phyloP scores from a whole-genome alignment of 495 filamentous ascomycete species.

The Penicillium maclennaniae region DNA sequence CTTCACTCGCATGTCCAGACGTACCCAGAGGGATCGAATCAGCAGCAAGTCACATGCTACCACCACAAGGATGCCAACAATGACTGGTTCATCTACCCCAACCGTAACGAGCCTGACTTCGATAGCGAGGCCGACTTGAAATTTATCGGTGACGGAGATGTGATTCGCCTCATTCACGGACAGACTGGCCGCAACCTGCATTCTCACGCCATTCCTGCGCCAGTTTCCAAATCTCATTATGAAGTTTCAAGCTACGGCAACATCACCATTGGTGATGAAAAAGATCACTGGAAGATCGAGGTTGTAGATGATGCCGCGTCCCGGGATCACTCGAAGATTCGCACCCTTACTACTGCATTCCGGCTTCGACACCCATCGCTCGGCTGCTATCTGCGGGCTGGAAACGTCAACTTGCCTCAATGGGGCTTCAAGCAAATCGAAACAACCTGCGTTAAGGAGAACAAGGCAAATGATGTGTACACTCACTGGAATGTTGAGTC shows the following conservation, averaged over 20 bases:
- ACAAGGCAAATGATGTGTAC: conserved; percentile 87
- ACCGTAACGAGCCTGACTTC: conserved; percentile 70
- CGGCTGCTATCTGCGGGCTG: conserved; percentile 91
- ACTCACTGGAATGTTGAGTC: conserved; percentile 99
- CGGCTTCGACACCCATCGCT: conserved; percentile 77
- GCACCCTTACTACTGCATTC: conserved; percentile 92
- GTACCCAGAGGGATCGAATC: conserved; percentile 87
- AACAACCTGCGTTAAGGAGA: conserved; percentile 89
- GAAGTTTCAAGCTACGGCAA: conserved; percentile 98
- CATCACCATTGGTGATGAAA: conserved; percentile 92
- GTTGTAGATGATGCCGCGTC: conserved; percentile 87
- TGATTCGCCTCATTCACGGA: conserved; percentile 85
- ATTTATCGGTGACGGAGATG: conserved; percentile 73
- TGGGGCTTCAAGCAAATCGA: conserved; percentile 99
- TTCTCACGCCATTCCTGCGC: conserved; percentile 84
- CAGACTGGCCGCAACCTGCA: conserved; percentile 97
- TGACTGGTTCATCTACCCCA: conserved; percentile 98
- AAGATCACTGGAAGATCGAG: conserved; percentile 96
- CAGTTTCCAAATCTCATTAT: conserved; percentile 80
- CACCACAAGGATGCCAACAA: conserved; percentile 99
- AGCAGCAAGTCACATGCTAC: conserved; percentile 98
- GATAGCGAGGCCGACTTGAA: conserved; percentile 62
- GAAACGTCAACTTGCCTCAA: conserved; percentile 93
- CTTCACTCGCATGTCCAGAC: conserved; percentile 96
- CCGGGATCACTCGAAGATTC: conserved; percentile 76